Percentiles rank a stretch among this genome's conserved stretches.
These are phyloP conservation scores for Shiraia bambusicola DNA, from an alignment of 2,329 filamentous ascomycete genomes.

Conservation along the genomic window DNA sequence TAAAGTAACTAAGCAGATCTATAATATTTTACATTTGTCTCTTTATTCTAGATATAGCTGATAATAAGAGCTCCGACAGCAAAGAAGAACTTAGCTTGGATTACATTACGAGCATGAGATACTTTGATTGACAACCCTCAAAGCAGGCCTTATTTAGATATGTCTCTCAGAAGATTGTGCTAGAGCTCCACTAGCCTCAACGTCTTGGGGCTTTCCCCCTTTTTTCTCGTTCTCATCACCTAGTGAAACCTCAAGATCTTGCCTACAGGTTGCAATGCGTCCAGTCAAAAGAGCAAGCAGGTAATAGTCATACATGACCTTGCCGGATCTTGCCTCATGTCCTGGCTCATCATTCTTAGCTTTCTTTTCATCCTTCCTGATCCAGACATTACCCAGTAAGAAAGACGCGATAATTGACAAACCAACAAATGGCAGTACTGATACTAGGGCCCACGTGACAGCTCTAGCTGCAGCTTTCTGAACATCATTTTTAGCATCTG, in stretches of 20 bases:
- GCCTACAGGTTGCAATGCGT: slow-evolving; percentile 9
- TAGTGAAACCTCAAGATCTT: slow-evolving; percentile 18
- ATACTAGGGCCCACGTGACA: slow-evolving; percentile 66
- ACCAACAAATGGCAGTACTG: slow-evolving; percentile 61
- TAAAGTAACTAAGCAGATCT: too few relatives aligned
- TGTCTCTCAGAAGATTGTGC: not conserved
- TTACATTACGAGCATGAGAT: too few relatives aligned
- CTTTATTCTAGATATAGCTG: too few relatives aligned
- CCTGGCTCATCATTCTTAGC: slow-evolving; percentile 28
- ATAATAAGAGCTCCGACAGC: too few relatives aligned
- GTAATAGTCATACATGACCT: slow-evolving; percentile 23
- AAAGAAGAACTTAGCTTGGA: too few relatives aligned
- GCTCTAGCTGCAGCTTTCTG: slow-evolving; percentile 54
- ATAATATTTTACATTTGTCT: too few relatives aligned
- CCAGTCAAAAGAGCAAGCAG: slow-evolving; percentile 18
- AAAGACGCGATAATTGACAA: slow-evolving; percentile 49
- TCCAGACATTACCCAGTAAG: slow-evolving; percentile 56
- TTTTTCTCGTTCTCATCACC: slow-evolving; percentile 7
- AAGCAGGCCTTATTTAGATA: too few relatives aligned
- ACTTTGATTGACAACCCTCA: too few relatives aligned
- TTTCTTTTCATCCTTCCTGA: slow-evolving; percentile 36
- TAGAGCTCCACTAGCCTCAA: slow-evolving; percentile 6
- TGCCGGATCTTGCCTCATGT: slow-evolving; percentile 14
- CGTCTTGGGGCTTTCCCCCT: slow-evolving; percentile 8
- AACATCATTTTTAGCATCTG: slow-evolving; percentile 41